A percentile compares a stretch with the other conserved stretches of the same genome.
phyloP scores from a whole-genome alignment of 2,329 filamentous ascomycete species.

The Alternaria angustiovoidea region DNA sequence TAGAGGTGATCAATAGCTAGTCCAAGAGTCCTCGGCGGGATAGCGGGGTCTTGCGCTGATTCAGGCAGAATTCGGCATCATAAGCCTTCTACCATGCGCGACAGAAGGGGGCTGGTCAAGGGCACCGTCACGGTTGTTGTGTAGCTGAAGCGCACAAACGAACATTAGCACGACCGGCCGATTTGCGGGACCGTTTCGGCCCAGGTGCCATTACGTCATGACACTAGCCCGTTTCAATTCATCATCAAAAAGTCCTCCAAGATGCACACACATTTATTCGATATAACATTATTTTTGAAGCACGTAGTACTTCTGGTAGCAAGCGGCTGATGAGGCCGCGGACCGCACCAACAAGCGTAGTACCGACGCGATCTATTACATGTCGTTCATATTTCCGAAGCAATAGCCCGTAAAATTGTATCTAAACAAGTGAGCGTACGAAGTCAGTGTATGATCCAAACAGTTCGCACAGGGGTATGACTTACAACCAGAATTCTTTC shows the following conservation, averaged over 20 bases:
- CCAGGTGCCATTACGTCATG: background rate
- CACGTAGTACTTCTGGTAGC: fast-evolving
- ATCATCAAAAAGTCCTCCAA: background rate
- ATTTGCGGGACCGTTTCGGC: background rate
- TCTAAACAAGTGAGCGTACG: too few species aligned
- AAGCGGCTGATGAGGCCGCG: too few species aligned
- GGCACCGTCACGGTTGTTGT: background rate
- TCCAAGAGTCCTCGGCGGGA: background rate
- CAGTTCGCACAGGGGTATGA: too few species aligned
- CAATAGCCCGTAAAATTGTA: background rate
- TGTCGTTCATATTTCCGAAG: background rate
- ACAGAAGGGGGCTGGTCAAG: background rate
- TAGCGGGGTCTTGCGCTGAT: background rate
- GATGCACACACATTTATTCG: too few species aligned
- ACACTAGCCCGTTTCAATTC: background rate
- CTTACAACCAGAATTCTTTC: background rate
- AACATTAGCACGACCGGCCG: background rate
- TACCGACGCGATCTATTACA: background rate
- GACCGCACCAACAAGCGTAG: too few species aligned
- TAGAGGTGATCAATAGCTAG: background rate
- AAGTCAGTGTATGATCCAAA: too few species aligned
- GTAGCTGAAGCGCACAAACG: background rate
- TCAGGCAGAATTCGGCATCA: background rate
- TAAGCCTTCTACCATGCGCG: background rate
- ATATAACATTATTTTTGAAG: background rate